Evolutionary conservation across 73 alveolate species (phyloP), one percentile per base, ranked within the genome.

Genomic region (Vitrella brassicaformis): DNA sequence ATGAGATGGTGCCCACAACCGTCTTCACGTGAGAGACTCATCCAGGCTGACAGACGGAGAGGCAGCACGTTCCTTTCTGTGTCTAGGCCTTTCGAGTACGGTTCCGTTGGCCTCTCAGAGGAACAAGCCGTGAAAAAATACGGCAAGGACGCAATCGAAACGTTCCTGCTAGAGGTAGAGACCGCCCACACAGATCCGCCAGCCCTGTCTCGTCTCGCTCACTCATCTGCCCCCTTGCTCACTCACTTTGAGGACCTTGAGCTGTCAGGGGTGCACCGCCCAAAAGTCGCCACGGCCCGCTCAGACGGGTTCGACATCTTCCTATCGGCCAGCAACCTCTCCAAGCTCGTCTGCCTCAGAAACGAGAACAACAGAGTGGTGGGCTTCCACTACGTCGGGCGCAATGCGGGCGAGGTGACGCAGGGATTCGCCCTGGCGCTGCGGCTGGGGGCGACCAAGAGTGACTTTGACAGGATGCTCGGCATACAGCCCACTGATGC

Each of bases 401-500:
- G 97, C 14, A 84, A 93, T 75, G 98, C 98, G 22, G 99, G 99
- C 29, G 99, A 96, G 79, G 94, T 96, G 65, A 93, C 98, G 18
- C 96, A 96, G 89, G 98, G 98, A 46, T 82, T 91, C 71, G 96
- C 96, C 26, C 90, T 92, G 65, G 99, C 99, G 30, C 87, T 96
- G 93, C 93, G 93, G 84, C 79, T 92, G 71, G 97, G 98, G 19
- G 95, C 90, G 31, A 96, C 98, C 22, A 94, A 96, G 85, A 94
- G 74, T 8, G 86, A 81, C 72, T 81, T 93, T 68, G 98, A 94
- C 74, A 71, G 79, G 45, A 86, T 96, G 81, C 93, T 96, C 14
- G 98, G 99, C 68, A 96, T 96, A 66, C 99, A 96, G 89, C 99
- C 99, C 67, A 93, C 99, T 18, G 78, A 87, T 64, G 98, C 99